These are phyloP conservation scores for Boletus sp. DNA, from an alignment of 768 basidiomycete genomes.

Conservation along the genomic window DNA sequence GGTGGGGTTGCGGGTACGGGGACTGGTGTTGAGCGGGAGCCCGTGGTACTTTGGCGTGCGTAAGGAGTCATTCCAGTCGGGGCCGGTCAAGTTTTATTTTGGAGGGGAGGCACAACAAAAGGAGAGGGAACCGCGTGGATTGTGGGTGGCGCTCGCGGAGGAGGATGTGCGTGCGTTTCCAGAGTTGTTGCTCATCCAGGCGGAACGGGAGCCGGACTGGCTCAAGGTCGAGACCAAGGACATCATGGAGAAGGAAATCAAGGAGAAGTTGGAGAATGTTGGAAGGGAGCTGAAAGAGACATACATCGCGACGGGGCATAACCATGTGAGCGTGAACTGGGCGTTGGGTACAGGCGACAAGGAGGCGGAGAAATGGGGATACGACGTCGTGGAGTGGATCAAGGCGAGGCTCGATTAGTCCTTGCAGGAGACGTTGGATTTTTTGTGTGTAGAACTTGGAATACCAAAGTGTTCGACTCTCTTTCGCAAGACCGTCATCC, in stretches of 20 bases:
- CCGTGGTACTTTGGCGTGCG: constrained; percentile 38
- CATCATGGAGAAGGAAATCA: constrained; percentile 39
- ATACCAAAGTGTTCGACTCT: background rate
- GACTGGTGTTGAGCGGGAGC: constrained; percentile 45
- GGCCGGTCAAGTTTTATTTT: constrained; percentile 26
- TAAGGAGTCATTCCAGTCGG: constrained; percentile 23
- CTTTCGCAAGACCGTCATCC: background rate
- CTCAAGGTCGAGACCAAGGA: constrained; percentile 34
- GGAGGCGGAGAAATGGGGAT: constrained; percentile 61
- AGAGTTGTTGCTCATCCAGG: constrained; percentile 44
- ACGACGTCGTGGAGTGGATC: constrained; percentile 41
- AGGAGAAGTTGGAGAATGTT: constrained; percentile 31
- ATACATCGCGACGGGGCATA: constrained; percentile 49
- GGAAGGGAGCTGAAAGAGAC: constrained; percentile 22
- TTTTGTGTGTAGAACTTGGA: background rate
- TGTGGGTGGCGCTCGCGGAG: constrained; percentile 38
- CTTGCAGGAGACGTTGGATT: no score
- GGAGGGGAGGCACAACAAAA: constrained; percentile 42
- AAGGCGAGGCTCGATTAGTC: constrained; percentile 16
- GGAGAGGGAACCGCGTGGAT: constrained; percentile 38
- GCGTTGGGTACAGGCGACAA: constrained; percentile 51
- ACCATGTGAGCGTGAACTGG: constrained; percentile 57
- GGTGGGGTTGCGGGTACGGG: constrained; percentile 34
- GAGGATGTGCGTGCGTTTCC: constrained; percentile 41
- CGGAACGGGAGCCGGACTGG: constrained; percentile 52